phyloP scores from a whole-genome alignment of 257 asterid species.

The Gentiana dahurica region DNA sequence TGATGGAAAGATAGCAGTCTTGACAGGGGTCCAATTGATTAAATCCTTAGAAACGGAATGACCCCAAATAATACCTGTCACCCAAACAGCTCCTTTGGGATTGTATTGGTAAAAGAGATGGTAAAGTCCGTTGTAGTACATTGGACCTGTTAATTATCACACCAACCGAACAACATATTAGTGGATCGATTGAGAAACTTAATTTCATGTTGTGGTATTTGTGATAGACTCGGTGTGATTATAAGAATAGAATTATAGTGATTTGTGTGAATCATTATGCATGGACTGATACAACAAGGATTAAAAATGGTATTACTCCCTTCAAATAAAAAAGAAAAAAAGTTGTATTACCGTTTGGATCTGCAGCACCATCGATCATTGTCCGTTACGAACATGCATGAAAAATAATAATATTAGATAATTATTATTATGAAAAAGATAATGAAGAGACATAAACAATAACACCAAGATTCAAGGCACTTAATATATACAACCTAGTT shows the following conservation, averaged over 20 bases:
- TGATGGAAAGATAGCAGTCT: slow-evolving; percentile 47
- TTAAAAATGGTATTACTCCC: too few species aligned
- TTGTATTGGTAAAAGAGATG: slow-evolving; percentile 77
- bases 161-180: not conserved
- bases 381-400: too few species aligned
- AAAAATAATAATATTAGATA: not conserved
- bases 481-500: too few species aligned
- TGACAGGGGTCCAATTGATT: slow-evolving; percentile 45
- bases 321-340: too few species aligned
- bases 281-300: too few species aligned
- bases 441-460: too few species aligned
- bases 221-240: too few species aligned
- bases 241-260: not conserved
- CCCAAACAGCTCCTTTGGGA: slow-evolving; percentile 66
- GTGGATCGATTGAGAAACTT: too few species aligned
- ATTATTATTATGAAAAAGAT: not conserved
- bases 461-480: too few species aligned
- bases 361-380: too few species aligned
- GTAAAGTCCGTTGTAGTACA: slow-evolving; percentile 64
- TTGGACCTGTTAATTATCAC: slow-evolving; percentile 34
- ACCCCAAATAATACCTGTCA: slow-evolving; percentile 60
- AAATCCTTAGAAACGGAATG: slow-evolving; percentile 65
- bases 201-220: too few species aligned
- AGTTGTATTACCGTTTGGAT: too few species aligned
- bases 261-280: not conserved